Base-by-base conservation (phyloP, 2,329 filamentous ascomycete species). In the Cryphonectria nitschkei region DNA sequence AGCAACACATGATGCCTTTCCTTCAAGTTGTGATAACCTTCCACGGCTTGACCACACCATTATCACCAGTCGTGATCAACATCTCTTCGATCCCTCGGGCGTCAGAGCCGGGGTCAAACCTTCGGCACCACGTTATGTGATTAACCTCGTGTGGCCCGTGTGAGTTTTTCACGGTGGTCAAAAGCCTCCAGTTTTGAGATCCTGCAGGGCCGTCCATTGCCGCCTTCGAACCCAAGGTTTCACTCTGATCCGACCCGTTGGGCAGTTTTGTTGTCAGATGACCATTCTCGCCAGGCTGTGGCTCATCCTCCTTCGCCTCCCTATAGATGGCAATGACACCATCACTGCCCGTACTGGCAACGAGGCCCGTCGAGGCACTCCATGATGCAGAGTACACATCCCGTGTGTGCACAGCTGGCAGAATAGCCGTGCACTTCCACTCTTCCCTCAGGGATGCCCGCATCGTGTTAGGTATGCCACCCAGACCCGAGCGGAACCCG, bases 101-200 rank as follows among this genome's bases (percentile, higher is more conserved):
- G 78, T 86, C 86, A 1, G 81, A 81, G 0, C 83, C 90, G 65
- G 85, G 85, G 79, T 97, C 94, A 70, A 89, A 92, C 70, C 95
- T 86, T 75, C 87, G 88, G 74, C 94, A 94, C 96, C 96, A 99
- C 1, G 89, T 90, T 65, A 96, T 87, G 80, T 98, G 94, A 77
- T 99, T 99, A 74, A 98, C 87, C 81, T 99, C 96, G 78, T 95
- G 98, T 2, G 97, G 93, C 0, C 94, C 95, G 79, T 99, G 96
- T 2, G 91, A 93, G 46, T 90, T 91, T 64, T 91, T 85, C 1
- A 92, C 78, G n/a, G 88, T 87, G 0, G 89, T 88, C 22, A 97
- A 77, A 3, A 95, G 81, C 8, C 85, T 84, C 96, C 96, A 98
- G 72, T 88, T 86, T 0, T 86, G 88, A 61, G 79, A 74, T 43